Percentiles rank a stretch among this genome's conserved stretches.
Evolutionary conservation across 495 filamentous ascomycete genomes (phyloP).

Genomic region (Cercophora sp.): DNA sequence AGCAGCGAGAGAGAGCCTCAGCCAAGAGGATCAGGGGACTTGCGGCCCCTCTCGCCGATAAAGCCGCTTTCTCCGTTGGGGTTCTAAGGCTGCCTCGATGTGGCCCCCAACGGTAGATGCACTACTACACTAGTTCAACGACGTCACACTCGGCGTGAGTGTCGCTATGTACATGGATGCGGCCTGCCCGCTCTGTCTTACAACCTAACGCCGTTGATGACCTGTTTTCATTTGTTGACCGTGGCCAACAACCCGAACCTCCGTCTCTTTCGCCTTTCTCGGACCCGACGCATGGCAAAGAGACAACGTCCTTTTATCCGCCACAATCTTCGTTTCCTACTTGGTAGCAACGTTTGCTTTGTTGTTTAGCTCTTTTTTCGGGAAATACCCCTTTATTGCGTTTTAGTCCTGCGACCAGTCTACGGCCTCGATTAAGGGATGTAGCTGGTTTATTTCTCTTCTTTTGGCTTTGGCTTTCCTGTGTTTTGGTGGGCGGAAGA

Average conservation of each 20-base stretch:
- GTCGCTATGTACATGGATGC: conserved; percentile 1
- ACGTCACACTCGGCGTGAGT: no score
- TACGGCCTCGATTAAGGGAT: neutral
- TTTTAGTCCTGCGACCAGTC: neutral
- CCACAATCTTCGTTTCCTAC: neutral
- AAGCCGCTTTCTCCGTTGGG: conserved; percentile 69
- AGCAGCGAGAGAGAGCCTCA: conserved; percentile 36
- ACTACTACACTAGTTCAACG: no score
- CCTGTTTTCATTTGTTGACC: conserved; percentile 10
- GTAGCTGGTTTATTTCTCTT: neutral
- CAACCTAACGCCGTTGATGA: conserved; percentile 13
- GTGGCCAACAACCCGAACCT: neutral
- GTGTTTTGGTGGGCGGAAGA: no score
- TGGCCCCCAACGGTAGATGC: no score
- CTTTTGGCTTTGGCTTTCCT: no score
- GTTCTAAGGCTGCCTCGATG: conserved; percentile 30
- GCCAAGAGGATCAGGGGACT: conserved; percentile 32
- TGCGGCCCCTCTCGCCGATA: conserved; percentile 62
- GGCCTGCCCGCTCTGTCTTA: conserved; percentile 3
- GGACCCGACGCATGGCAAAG: neutral
- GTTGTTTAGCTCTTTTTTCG: neutral
- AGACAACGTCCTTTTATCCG: no score
- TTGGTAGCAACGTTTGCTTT: neutral
- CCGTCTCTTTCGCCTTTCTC: neutral
- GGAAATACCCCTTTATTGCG: conserved; percentile 11